phyloP scores from a whole-genome alignment of 345 rosid genomes.

The Raphanus raphanistrum region DNA sequence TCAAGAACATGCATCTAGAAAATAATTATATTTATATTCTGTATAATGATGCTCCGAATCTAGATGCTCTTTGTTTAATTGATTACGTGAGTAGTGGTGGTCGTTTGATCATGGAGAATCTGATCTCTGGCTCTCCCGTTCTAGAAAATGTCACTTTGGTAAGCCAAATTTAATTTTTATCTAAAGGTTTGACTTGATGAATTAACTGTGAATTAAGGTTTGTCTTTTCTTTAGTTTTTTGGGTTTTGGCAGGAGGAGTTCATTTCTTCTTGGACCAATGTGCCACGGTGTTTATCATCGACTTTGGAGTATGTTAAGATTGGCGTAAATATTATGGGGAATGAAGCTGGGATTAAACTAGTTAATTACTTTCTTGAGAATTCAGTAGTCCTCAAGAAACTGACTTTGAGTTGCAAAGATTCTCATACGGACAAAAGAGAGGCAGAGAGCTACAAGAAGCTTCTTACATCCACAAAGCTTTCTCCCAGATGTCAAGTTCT shows the following conservation, averaged over 20 bases:
- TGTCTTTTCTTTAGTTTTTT: background rate
- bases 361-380: background rate
- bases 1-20: background rate
- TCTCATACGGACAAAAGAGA: background rate
- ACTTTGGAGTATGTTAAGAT: conserved; percentile 14
- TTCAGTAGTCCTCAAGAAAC: background rate
- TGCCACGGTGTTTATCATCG: background rate
- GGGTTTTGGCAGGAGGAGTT: background rate
- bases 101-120: background rate
- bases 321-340: rapidly evolving
- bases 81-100: background rate
- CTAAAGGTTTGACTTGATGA: background rate
- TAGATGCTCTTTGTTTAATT: background rate
- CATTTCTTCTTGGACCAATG: background rate
- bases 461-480: background rate
- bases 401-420: background rate
- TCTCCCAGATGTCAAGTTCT: background rate
- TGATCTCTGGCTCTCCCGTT: background rate
- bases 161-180: background rate
- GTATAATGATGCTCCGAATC: background rate
- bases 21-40: background rate
- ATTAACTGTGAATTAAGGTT: background rate
- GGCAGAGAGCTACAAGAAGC: background rate
- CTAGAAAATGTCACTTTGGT: background rate
- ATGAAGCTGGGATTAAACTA: background rate